These are phyloP conservation scores for Linderniella brevidens DNA, from an alignment of 257 asterid genomes.

Conservation along the genomic window DNA sequence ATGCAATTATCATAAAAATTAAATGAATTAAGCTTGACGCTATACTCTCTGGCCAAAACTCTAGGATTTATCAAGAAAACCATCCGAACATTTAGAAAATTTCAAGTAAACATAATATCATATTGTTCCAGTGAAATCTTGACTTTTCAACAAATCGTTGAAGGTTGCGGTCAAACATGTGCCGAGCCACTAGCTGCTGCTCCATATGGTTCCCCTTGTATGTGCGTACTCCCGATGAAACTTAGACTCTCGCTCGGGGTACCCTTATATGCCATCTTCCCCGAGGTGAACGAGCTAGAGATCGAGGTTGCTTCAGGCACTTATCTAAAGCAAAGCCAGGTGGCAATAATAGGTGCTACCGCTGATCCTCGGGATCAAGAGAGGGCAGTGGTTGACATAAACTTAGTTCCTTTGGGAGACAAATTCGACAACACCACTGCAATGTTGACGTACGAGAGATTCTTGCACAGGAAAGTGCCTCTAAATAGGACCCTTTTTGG, in stretches of 20 bases:
- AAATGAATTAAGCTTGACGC: background rate
- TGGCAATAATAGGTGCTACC: constrained; percentile 70
- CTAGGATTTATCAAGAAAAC: too few relatives aligned
- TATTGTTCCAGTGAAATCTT: constrained; percentile 6
- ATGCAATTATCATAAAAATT: background rate
- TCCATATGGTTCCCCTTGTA: constrained; percentile 82
- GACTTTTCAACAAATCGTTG: constrained; percentile 13
- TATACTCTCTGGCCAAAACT: too few relatives aligned
- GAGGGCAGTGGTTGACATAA: constrained; percentile 63
- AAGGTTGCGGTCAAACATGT: constrained; percentile 88
- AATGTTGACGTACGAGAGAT: constrained; percentile 61
- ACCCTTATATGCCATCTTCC: constrained; percentile 59
- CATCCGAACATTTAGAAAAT: background rate
- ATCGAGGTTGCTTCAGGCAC: constrained; percentile 91
- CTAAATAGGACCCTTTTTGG: constrained; percentile 85
- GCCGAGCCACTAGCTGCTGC: constrained; percentile 69
- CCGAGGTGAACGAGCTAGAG: constrained; percentile 65
- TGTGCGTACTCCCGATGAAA: constrained; percentile 89
- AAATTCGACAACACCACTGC: constrained; percentile 94
- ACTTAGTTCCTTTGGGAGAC: constrained; percentile 85
- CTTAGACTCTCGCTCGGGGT: constrained; percentile 77
- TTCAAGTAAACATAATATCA: background rate
- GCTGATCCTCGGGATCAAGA: constrained; percentile 74
- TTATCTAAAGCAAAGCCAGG: constrained; percentile 81
- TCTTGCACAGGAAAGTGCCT: constrained; percentile 69